Base-by-base conservation (phyloP, 495 filamentous ascomycete species). In the Poronia punctata region DNA sequence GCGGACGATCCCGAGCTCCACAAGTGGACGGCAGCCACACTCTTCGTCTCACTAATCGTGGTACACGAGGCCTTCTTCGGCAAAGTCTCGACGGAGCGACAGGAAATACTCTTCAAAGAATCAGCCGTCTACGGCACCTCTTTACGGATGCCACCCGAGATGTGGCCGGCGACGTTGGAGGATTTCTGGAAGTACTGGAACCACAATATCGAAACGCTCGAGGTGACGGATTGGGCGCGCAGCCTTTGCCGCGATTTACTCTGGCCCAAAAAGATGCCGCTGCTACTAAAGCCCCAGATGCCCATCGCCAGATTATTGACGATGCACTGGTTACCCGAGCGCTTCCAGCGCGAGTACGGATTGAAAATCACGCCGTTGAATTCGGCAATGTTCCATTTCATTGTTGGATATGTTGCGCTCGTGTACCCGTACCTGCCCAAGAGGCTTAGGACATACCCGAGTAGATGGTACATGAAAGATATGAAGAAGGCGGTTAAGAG, bases 171-270 rank as follows among this genome's bases (percentile, higher is more conserved):
- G 4, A 51, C 34, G 14, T 54, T 58, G 4, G 36, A 54, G 12
- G 61, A 50, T 9, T 70, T 68, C 43, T 66, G 65, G 66, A 35
- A 39, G 3, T 68, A 70, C 40, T 68, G 66, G 66, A 53, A 70
- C 38, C 23, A 53, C 33, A 46, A 62, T 26, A 49, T 70, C 17
- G 50, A 46, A 15, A 61, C 36, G 0, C 38, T 66, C 19, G 28
- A 54, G 8, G 49, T 67, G 36, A 56, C 45, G 7, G 34, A 57
- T 5, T 33, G 62, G 37, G 64, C 65, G 1, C 58, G 47, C 21
- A 48, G 47, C 12, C 60, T 68, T 15, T 63, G 55, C 10, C 36
- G 53, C 0, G 60, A 63, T 43, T 47, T 70, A 0, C 51, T 68
- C 0, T 57, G 40, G 22, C 46, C 46, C 36, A 52, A 52, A 27